A percentile compares a stretch with the other conserved stretches of the same genome.
Evolutionary conservation across 2,329 filamentous ascomycete genomes (phyloP).

Genomic region (Microsporum ferrugineum): DNA sequence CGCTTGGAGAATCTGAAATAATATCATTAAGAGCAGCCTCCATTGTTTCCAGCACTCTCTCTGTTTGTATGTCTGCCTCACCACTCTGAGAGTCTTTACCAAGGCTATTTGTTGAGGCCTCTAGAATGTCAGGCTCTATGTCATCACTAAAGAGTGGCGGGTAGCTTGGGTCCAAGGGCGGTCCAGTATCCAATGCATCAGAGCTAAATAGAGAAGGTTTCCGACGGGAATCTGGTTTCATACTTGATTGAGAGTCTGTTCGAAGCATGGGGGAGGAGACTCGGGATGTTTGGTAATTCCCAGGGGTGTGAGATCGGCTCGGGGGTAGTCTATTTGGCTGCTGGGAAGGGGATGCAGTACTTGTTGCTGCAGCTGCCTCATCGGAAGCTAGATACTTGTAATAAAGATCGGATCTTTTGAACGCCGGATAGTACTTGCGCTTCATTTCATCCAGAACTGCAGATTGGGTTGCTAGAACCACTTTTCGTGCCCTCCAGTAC

Average conservation of each 20-base stretch:
- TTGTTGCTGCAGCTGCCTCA: conserved; percentile 40
- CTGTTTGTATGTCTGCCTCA: conserved; percentile 51
- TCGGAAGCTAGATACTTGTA: conserved; percentile 93
- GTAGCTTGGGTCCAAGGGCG: conserved; percentile 57
- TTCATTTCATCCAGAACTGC: conserved; percentile 75
- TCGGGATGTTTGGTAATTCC: conserved; percentile 28
- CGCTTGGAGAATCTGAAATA: conserved; percentile 56
- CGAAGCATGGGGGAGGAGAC: conserved; percentile 37
- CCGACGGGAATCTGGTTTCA: conserved; percentile 42
- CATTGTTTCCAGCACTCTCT: conserved; percentile 78
- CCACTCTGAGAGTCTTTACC: conserved; percentile 56
- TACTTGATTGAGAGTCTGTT: conserved; percentile 37
- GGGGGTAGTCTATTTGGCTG: conserved; percentile 10
- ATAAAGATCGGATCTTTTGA: conserved; percentile 86
- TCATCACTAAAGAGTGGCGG: conserved; percentile 70
- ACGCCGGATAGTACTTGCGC: conserved; percentile 64
- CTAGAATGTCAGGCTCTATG: conserved; percentile 56
- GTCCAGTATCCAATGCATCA: conserved; percentile 34
- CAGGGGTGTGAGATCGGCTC: conserved; percentile 10
- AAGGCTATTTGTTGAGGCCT: conserved; percentile 66
- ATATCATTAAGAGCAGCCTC: conserved; percentile 87
- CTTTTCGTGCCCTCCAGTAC: conserved; percentile 70
- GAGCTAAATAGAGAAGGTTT: conserved; percentile 50
- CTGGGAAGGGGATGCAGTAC: conserved; percentile 11
- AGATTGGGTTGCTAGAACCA: conserved; percentile 72